Conservation (phyloP, 176 grass and related monocot species). For the Leersia perrieri region DNA sequence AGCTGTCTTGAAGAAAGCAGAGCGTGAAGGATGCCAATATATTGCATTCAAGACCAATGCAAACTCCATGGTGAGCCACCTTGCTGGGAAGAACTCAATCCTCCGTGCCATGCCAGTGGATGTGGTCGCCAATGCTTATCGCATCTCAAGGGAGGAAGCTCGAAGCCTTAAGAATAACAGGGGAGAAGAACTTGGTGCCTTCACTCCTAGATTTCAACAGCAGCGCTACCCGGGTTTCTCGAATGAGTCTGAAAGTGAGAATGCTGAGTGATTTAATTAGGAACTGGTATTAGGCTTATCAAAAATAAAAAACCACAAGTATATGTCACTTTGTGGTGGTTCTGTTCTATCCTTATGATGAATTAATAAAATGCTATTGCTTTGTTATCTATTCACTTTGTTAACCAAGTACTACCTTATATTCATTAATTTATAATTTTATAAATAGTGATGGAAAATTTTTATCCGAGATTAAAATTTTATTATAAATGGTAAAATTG, state of each 20-base stretch:
- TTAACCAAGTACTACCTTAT: too few species aligned
- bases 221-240: not conserved
- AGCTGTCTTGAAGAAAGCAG: not conserved
- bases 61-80: not conserved
- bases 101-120: not conserved
- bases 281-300: not conserved
- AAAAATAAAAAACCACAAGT: not conserved
- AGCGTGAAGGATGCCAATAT: not conserved
- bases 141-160: not conserved
- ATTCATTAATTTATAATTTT: too few species aligned
- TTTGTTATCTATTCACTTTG: not conserved
- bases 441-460: too few species aligned
- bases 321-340: not conserved
- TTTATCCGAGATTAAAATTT: too few species aligned
- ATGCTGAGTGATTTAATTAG: not conserved
- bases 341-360: not conserved
- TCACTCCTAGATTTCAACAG: not conserved
- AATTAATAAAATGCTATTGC: not conserved
- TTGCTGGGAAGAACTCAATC: not conserved
- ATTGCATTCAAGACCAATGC: not conserved
- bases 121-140: not conserved
- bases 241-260: not conserved
- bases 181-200: not conserved
- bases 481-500: too few species aligned
- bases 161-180: not conserved